phyloP scores from a whole-genome alignment of 805 yeast species.

The Candida gorgasii region DNA sequence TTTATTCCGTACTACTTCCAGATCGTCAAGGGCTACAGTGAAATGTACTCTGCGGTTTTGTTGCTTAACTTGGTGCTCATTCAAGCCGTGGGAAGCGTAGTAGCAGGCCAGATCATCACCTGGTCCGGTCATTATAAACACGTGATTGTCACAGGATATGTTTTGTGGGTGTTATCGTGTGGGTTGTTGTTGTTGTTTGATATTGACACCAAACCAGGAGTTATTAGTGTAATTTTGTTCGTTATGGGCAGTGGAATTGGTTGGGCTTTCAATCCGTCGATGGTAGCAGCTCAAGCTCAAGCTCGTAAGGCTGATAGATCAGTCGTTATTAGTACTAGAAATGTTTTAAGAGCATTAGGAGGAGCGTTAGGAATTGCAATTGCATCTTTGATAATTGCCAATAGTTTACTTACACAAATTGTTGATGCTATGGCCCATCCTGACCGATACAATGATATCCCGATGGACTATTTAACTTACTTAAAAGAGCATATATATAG shows the following conservation, averaged over 20 bases:
- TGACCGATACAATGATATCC: constrained; percentile 9
- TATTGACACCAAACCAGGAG: constrained; percentile 29
- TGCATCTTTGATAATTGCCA: constrained; percentile 28
- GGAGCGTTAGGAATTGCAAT: constrained; percentile 35
- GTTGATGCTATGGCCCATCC: constrained; percentile 12
- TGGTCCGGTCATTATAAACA: constrained; percentile 43
- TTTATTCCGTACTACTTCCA: constrained; percentile 33
- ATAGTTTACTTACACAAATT: constrained; percentile 23
- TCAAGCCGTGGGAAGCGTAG: constrained; percentile 43
- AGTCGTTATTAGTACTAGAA: constrained; percentile 33
- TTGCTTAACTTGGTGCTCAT: constrained; percentile 45
- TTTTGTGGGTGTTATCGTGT: constrained; percentile 42
- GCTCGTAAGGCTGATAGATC: constrained; percentile 33
- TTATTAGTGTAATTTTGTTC: constrained; percentile 21
- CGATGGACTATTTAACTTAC: constrained; percentile 16
- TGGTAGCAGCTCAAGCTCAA: constrained; percentile 56
- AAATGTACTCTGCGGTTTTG: constrained; percentile 42
- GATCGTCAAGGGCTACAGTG: constrained; percentile 38
- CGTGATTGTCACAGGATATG: constrained; percentile 43
- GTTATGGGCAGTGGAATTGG: constrained; percentile 44
- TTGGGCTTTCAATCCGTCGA: constrained; percentile 52
- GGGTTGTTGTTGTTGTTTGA: constrained; percentile 36
- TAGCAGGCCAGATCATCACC: constrained; percentile 49
- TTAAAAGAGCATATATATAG: constrained; percentile 31
- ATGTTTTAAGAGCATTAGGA: constrained; percentile 34